Evolutionary conservation across 768 basidiomycete species (phyloP).

Genomic region (Phlebiopsis flavidoalba): DNA sequence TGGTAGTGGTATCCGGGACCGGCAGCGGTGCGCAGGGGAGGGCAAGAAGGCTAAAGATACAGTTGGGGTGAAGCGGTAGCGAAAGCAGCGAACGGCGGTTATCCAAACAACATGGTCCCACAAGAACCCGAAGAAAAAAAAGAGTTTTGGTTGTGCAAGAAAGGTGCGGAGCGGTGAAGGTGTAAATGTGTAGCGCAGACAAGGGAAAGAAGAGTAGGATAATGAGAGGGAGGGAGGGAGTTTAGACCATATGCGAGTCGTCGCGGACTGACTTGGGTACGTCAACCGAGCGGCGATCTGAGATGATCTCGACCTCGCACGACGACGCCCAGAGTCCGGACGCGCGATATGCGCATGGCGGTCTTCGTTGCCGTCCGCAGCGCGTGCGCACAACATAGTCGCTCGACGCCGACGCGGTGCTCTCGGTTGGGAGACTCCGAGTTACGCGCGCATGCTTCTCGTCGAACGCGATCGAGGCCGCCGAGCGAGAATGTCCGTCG

Average conservation of each 20-base stretch:
- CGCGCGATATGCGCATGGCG: background rate
- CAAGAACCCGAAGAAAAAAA: background rate
- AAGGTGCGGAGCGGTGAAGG: background rate
- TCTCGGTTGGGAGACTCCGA: conserved; percentile 20
- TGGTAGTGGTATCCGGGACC: background rate
- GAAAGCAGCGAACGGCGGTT: background rate
- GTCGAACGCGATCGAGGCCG: conserved; percentile 15
- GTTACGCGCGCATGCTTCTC: conserved; percentile 15
- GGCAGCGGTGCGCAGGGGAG: background rate
- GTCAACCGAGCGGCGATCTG: background rate
- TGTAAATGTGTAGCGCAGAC: background rate
- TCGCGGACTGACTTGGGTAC: conserved; percentile 4
- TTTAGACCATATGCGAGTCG: conserved; percentile 4
- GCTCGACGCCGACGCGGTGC: conserved; percentile 17
- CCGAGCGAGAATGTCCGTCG: conserved; percentile 23
- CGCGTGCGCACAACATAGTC: conserved; percentile 14
- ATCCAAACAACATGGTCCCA: conserved; percentile 7
- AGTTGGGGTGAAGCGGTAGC: conserved; percentile 1
- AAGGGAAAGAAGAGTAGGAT: background rate
- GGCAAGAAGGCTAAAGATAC: conserved; percentile 9
- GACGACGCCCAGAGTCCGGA: conserved; percentile 4
- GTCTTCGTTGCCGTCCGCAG: conserved; percentile 11
- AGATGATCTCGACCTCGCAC: conserved; percentile 2
- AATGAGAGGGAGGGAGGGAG: background rate
- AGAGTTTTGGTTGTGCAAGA: background rate